Base-by-base conservation (phyloP, 805 yeast species). In the Aciculoconidium aculeatum region DNA sequence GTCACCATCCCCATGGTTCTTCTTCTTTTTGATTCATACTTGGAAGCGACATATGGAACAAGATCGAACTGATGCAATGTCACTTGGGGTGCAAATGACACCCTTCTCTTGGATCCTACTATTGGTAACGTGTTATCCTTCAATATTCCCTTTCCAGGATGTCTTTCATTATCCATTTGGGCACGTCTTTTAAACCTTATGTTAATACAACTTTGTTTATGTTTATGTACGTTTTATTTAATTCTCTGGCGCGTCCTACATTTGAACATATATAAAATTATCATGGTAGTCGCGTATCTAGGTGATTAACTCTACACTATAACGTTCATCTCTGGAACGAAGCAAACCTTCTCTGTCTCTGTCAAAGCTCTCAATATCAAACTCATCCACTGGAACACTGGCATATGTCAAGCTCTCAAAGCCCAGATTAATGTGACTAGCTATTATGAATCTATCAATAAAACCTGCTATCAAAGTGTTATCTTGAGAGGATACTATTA, bases 71-170 rank as follows among this genome's bases (percentile, higher is more conserved):
- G 72, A 44, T 77, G 83, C 22, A 78, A 60, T 3, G 81, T 77
- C 0, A 77, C 84, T 41, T 77, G 83, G 1, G 82, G 82, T 1
- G 88, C 88, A 61, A 82, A 82, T 4, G 86, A 77, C 4, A 82
- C 90, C 15, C 90, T 55, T 34, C 90, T 55, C 20, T 55, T 44
- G 15, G 34, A 40, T 25, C 33, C 37, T 14, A 34, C 27, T 11
- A 49, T 24, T 2, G 55, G 55, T 12, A 47, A 30, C 2, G 55
- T 45, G 17, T 42, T 42, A 21, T 49, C 55, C 22, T 44, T 44
- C 10, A 52, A 35, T 11, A 51, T 50, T 26, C 55, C 41, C 31
- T 47, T 49, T 11, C 32, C 28, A 3, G 39, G 39, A 11, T 28
- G 23, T 22, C 28, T 25, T 13, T 20, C 15, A 21, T 32, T 27